Evolutionary conservation across 371 early-diverging fungal genomes (phyloP).

Genomic region (Lichtheimia corymbifera): DNA sequence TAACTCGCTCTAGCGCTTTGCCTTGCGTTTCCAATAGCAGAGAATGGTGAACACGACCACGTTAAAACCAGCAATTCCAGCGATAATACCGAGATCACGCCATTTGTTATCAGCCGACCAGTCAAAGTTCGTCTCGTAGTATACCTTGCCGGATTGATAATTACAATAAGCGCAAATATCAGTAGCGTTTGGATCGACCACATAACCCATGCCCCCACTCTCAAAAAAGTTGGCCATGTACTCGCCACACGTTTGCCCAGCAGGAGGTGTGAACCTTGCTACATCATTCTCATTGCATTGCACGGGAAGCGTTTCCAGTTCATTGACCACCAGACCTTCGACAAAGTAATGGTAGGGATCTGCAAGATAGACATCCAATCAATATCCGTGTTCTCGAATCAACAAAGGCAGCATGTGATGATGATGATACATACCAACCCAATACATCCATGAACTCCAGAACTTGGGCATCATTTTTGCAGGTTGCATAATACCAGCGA

Average conservation of each 20-base stretch:
- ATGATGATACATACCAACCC: conserved; percentile 50
- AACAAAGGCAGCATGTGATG: conserved; percentile 60
- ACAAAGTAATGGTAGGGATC: conserved; percentile 66
- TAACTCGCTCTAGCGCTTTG: conserved; percentile 16
- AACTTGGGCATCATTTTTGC: conserved; percentile 67
- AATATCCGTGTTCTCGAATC: conserved; percentile 42
- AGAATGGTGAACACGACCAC: conserved; percentile 32
- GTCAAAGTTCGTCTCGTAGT: conserved; percentile 21
- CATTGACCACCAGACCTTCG: conserved; percentile 69
- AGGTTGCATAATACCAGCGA: conserved; percentile 75
- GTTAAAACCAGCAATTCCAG: conserved; percentile 55
- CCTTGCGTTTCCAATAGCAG: conserved; percentile 22
- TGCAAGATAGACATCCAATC: no score
- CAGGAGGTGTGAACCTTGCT: conserved; percentile 51
- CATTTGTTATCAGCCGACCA: conserved; percentile 56
- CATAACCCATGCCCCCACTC: conserved; percentile 49
- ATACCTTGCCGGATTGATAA: conserved; percentile 55
- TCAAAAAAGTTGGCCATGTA: conserved; percentile 55
- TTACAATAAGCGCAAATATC: conserved; percentile 62
- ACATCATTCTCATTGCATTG: conserved; percentile 51
- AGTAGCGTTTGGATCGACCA: conserved; percentile 48
- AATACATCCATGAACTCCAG: conserved; percentile 82
- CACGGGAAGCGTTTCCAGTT: conserved; percentile 51
- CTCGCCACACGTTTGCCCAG: conserved; percentile 57
- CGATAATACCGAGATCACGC: conserved; percentile 63